A percentile compares a stretch with the other conserved stretches of the same genome.
Conservation (phyloP, 1,139 yeast genomes). For the Taiozyma onychis region DNA sequence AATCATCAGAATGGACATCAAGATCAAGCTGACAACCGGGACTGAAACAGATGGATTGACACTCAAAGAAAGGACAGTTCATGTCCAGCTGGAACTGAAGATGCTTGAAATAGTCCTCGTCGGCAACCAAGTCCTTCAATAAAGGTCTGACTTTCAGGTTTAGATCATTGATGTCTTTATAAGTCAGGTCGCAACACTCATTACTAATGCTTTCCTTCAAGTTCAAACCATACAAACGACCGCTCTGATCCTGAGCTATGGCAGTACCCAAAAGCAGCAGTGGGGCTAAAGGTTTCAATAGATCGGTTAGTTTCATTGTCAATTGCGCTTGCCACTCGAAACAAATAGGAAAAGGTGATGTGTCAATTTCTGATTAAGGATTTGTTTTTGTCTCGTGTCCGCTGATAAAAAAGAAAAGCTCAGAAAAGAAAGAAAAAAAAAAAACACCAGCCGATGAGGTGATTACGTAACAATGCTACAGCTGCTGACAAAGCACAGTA, state of each 20-base stretch:
- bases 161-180: slow-evolving; percentile 45
- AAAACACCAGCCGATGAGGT: neutral
- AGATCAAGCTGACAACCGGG: slow-evolving; percentile 92
- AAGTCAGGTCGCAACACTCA: slow-evolving; percentile 44
- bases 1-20: slow-evolving; percentile 42
- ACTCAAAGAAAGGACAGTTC: slow-evolving; percentile 83
- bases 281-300: neutral
- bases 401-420: neutral
- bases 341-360: neutral
- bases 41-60: slow-evolving; percentile 82
- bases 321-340: neutral
- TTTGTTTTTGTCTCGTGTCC: slow-evolving; percentile 4
- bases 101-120: slow-evolving; percentile 73
- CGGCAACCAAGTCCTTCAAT: slow-evolving; percentile 46
- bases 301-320: slow-evolving; percentile 1
- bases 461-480: neutral
- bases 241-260: slow-evolving; percentile 1
- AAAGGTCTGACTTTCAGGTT: slow-evolving; percentile 48
- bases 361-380: neutral
- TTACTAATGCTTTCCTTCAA: slow-evolving; percentile 28
- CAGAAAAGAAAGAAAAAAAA: neutral
- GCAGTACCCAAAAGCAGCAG: neutral
- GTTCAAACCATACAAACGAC: slow-evolving; percentile 27
- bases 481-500: too few species aligned
- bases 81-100: slow-evolving; percentile 83